Evolutionary conservation across 306 rosid genomes (phyloP), one percentile per base, ranked within the genome.

Genomic region (Argentina anserina): DNA sequence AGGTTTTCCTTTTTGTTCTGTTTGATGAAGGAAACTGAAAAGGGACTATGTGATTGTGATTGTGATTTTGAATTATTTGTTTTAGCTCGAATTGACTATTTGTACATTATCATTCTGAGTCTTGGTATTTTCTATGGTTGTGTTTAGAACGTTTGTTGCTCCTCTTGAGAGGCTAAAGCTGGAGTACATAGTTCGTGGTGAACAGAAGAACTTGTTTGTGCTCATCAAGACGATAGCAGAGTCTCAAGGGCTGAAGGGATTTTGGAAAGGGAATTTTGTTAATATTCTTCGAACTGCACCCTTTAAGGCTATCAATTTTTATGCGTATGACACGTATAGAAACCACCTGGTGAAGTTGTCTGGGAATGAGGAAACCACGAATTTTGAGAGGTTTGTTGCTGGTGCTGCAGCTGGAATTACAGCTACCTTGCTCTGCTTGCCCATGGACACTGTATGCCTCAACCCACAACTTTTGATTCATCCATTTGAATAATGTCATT

Each of bases 321-420:
- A 80, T 71, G 95, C 99, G 50, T 91, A 87, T 15, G 97, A 94
- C 76, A 91, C 95, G 0, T 94, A 94, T 70, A 88, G 97, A 86
- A 89, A 87, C 71, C 91, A 83, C 25, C 74, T 94, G 78, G 85
- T 88, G 63, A 88, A 76, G 75, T 74, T 87, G 60, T 82, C 93
- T 0, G 85, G 87, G 10, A 88, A 84, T 61, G 83, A 85, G 76
- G 99, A 94, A 79, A 83, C 92, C 80, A 88, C 95, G 21, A 88
- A 94, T 76, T 89, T 87, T 72, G 96, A 94, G 89, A 88, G 97
- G 85, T 94, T 91, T 83, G 66, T 94, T 80, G 99, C 97, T 18
- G 99, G 97, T 69, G 99, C 99, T 70, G 90, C 95, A 0, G 99
- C 97, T 14, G 97, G 99, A 40, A 84, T 94, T 60, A 94, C 97